Evolutionary conservation across 768 basidiomycete genomes (phyloP).

Genomic region (Lyophyllum decastes): DNA sequence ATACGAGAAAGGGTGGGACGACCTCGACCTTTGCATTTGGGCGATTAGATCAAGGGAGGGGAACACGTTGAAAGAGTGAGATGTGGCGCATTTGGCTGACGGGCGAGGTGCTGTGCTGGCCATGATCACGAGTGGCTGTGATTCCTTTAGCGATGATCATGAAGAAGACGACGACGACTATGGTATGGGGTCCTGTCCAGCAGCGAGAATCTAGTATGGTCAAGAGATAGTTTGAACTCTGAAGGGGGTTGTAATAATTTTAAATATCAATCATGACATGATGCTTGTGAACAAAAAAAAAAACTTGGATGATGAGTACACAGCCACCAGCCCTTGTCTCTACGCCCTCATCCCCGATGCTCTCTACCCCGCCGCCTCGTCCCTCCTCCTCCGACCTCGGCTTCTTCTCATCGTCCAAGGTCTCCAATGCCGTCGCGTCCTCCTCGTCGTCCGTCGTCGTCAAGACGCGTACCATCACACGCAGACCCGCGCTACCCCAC

Average conservation of each 20-base stretch:
- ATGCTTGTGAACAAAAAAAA: neutral
- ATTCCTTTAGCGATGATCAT: neutral
- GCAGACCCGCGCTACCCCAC: constrained; percentile 18
- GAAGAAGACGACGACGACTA: no score
- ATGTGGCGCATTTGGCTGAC: constrained; percentile 5
- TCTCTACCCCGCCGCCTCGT: constrained; percentile 20
- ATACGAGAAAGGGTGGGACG: constrained; percentile 3
- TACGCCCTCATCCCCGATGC: constrained; percentile 10
- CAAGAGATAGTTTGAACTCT: neutral
- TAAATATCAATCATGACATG: no score
- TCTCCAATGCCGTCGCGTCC: constrained; percentile 29
- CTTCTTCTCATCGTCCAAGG: constrained; percentile 35
- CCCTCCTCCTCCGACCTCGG: constrained; percentile 25
- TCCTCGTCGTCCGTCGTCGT: constrained; percentile 27
- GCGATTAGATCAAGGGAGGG: constrained; percentile 3
- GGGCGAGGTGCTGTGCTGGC: neutral
- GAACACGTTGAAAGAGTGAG: neutral
- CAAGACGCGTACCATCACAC: constrained; percentile 32
- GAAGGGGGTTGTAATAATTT: no score
- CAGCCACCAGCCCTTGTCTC: neutral
- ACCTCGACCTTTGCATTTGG: constrained; percentile 1
- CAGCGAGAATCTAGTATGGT: no score
- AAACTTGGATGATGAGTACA: neutral
- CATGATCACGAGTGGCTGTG: neutral
- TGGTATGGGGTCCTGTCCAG: no score